Percentiles rank a stretch among this genome's conserved stretches.
phyloP scores from a whole-genome alignment of 1,284 basidiomycete species.

The Naganishia sp. region DNA sequence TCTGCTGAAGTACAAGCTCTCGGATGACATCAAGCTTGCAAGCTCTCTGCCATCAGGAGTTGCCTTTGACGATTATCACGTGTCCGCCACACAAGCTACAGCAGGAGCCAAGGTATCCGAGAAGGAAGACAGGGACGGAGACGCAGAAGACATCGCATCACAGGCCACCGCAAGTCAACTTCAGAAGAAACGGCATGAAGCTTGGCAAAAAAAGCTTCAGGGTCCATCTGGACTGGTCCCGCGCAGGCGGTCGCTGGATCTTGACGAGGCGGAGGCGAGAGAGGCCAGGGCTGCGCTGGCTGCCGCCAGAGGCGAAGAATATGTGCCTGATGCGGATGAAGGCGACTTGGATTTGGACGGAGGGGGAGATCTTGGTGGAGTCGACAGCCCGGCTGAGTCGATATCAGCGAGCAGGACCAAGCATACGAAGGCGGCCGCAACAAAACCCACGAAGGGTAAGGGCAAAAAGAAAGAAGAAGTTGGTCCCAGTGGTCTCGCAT shows the following conservation, averaged over 20 bases:
- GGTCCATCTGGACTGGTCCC: slow-evolving; percentile 41
- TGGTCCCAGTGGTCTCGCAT: slow-evolving; percentile 74
- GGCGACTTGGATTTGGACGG: slow-evolving; percentile 2
- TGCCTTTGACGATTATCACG: slow-evolving; percentile 20
- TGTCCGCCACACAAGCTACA: not conserved
- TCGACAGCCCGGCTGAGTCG: slow-evolving; percentile 24
- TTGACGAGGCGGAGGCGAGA: slow-evolving; percentile 51
- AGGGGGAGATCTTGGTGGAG: slow-evolving; percentile 12
- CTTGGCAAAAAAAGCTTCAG: slow-evolving; percentile 41
- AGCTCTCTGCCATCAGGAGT: slow-evolving; percentile 6
- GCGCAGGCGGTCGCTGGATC: slow-evolving; percentile 46
- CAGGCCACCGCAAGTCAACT: not conserved
- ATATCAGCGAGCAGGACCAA: slow-evolving; percentile 35
- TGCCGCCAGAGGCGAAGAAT: slow-evolving; percentile 29
- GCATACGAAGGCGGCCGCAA: slow-evolving; percentile 36
- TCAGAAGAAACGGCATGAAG: slow-evolving; percentile 42
- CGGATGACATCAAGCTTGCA: not conserved
- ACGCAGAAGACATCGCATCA: not conserved
- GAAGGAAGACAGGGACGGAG: not conserved
- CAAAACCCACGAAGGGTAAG: slow-evolving; percentile 43
- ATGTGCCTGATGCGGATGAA: slow-evolving; percentile 6
- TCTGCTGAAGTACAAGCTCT: slow-evolving; percentile 21
- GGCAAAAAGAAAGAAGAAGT: slow-evolving; percentile 58
- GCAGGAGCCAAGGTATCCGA: not conserved
- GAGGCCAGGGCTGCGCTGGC: slow-evolving; percentile 39